Evolutionary conservation across 225 moss, liverwort and hornwort genomes (phyloP).

Genomic region (Pseudoscleropodium purum): DNA sequence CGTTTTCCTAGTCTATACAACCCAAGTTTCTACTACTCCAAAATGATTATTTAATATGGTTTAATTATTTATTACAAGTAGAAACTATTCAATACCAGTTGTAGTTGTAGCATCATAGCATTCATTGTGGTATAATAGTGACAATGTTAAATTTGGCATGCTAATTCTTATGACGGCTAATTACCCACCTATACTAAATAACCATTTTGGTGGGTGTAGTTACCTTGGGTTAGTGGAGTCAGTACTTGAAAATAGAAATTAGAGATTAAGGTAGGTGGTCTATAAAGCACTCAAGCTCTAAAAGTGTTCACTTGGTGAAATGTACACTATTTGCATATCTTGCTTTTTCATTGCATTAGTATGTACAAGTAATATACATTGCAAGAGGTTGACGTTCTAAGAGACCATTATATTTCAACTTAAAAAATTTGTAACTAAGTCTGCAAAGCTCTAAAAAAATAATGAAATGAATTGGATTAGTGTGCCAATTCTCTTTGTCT

Average conservation of each 20-base stretch:
- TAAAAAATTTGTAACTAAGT: not conserved
- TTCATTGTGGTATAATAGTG: not conserved
- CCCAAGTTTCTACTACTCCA: fast-evolving
- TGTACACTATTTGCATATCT: not conserved
- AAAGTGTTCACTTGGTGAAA: not conserved
- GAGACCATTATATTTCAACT: not conserved
- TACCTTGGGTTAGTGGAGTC: fast-evolving
- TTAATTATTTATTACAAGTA: not conserved
- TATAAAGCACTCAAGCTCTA: fast-evolving
- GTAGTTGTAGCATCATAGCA: not conserved
- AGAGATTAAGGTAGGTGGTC: not conserved
- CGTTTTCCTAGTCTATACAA: not conserved
- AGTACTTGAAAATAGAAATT: not conserved
- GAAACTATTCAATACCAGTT: not conserved
- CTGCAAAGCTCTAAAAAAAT: not conserved
- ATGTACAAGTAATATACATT: too few species aligned
- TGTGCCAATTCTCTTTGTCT: not conserved
- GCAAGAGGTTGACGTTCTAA: fast-evolving
- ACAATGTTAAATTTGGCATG: fast-evolving
- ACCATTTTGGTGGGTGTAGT: not conserved
- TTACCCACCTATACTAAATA: not conserved
- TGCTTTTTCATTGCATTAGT: too few species aligned
- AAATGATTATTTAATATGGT: not conserved
- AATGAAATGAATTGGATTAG: not conserved
- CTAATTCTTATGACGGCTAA: fast-evolving